phyloP scores from a whole-genome alignment of 1,284 basidiomycete species.

The Boletus semigastroideus region DNA sequence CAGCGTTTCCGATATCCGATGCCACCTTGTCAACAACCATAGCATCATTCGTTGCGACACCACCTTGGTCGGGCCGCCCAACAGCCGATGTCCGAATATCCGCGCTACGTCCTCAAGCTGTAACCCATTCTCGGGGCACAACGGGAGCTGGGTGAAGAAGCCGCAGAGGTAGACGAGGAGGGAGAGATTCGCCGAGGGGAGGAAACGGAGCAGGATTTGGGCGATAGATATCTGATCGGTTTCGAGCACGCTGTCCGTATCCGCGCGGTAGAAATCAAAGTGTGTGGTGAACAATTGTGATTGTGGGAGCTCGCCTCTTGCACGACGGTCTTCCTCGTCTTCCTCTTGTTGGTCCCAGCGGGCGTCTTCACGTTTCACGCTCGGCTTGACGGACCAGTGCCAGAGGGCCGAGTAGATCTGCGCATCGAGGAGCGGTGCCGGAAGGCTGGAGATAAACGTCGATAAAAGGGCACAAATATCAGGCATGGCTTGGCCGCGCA shows the following conservation, averaged over 20 bases:
- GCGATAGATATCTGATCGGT: conserved; percentile 42
- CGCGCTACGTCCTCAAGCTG: conserved; percentile 34
- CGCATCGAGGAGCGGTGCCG: conserved; percentile 48
- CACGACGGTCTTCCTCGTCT: conserved; percentile 28
- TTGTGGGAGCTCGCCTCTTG: conserved; percentile 17
- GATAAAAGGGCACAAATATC: conserved; percentile 62
- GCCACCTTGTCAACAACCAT: conserved; percentile 30
- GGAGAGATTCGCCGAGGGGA: conserved; percentile 56
- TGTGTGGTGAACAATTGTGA: conserved; percentile 1
- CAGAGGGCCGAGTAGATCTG: conserved; percentile 48
- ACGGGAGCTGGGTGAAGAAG: conserved; percentile 47
- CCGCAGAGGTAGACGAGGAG: conserved; percentile 62
- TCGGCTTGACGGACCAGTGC: conserved; percentile 50
- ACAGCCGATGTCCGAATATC: conserved; percentile 30
- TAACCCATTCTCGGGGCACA: conserved; percentile 33
- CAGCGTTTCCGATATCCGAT: conserved; percentile 25
- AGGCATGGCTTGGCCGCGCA: conserved; percentile 53
- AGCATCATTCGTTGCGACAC: conserved; percentile 34
- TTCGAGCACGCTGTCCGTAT: conserved; percentile 27
- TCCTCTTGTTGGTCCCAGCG: conserved; percentile 24
- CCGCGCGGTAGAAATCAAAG: conserved; percentile 11
- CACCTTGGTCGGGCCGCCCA: conserved; percentile 25
- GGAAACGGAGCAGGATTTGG: conserved; percentile 57
- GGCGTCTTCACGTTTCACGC: conserved; percentile 35
- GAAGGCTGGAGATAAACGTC: conserved; percentile 56